phyloP scores from a whole-genome alignment of 108 stramenopile species.

The Pseudonitzschia multiseries region DNA sequence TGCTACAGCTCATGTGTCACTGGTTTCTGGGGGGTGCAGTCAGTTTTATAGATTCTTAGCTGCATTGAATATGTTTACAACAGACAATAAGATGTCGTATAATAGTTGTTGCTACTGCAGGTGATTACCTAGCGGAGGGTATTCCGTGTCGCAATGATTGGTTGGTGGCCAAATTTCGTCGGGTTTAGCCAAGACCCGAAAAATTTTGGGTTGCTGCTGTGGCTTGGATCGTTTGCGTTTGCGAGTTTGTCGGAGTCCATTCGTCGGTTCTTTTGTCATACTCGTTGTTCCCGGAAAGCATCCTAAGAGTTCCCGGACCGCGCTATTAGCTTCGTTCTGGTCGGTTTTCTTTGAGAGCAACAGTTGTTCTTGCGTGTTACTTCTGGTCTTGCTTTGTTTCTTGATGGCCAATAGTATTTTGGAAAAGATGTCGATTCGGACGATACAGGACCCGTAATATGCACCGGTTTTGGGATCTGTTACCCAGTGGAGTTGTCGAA shows the following conservation, averaged over 20 bases:
- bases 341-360: neutral
- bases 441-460: slow-evolving; percentile 71
- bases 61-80: no score
- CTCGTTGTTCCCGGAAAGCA: neutral
- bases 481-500: slow-evolving; percentile 54
- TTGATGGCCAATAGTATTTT: slow-evolving; percentile 1
- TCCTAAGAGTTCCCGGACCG: slow-evolving; percentile 2
- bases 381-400: neutral
- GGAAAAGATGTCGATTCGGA: slow-evolving; percentile 35
- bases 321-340: neutral
- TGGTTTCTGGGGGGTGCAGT: no score
- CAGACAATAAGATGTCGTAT: no score
- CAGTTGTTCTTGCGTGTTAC: neutral
- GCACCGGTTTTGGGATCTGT: slow-evolving; percentile 47
- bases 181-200: slow-evolving; percentile 10
- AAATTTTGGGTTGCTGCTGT: slow-evolving; percentile 9
- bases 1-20: no score
- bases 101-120: neutral
- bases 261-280: neutral
- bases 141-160: slow-evolving; percentile 1
- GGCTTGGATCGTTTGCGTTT: neutral
- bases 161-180: slow-evolving; percentile 5
- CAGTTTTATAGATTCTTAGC: no score
- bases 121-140: neutral
- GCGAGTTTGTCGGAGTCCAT: neutral